These are phyloP conservation scores for Tulasnella sp. DNA, from an alignment of 768 basidiomycete genomes.

Conservation along the genomic window DNA sequence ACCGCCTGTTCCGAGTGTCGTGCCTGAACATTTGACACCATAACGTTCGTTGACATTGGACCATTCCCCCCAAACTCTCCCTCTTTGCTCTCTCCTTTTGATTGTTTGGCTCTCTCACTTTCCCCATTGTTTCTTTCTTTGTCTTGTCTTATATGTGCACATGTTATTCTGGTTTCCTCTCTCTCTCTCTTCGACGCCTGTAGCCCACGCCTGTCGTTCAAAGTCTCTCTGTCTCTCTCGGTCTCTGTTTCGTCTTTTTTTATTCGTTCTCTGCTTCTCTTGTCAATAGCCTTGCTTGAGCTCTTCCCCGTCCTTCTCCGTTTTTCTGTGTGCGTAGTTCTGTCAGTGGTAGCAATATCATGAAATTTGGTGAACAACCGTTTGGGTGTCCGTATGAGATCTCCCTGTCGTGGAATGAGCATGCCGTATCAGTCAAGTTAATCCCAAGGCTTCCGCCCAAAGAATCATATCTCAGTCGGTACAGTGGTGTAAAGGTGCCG, in stretches of 20 bases:
- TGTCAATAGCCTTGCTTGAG: slow-evolving; percentile 10
- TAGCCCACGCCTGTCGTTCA: slow-evolving; percentile 14
- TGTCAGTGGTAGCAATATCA: slow-evolving; percentile 13
- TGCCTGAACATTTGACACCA: slow-evolving; percentile 6
- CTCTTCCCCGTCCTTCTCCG: background rate
- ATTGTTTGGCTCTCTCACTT: background rate
- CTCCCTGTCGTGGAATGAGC: no score
- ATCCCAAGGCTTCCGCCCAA: no score
- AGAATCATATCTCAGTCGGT: no score
- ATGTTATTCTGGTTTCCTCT: background rate
- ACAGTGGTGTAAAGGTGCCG: no score
- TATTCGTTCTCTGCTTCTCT: slow-evolving; percentile 4
- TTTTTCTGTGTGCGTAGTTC: slow-evolving; percentile 1
- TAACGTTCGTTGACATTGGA: background rate
- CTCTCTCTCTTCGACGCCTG: background rate
- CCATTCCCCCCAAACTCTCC: background rate
- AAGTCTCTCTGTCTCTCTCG: background rate
- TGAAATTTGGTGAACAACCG: background rate
- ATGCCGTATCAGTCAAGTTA: no score
- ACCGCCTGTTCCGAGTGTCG: background rate
- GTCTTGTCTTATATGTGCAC: background rate
- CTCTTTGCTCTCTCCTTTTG: background rate
- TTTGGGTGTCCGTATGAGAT: no score
- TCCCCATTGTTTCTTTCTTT: background rate
- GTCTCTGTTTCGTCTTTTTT: slow-evolving; percentile 14